Evolutionary conservation across 352 stramenopile genomes (phyloP).

Genomic region (Pythium pyrilobum): DNA sequence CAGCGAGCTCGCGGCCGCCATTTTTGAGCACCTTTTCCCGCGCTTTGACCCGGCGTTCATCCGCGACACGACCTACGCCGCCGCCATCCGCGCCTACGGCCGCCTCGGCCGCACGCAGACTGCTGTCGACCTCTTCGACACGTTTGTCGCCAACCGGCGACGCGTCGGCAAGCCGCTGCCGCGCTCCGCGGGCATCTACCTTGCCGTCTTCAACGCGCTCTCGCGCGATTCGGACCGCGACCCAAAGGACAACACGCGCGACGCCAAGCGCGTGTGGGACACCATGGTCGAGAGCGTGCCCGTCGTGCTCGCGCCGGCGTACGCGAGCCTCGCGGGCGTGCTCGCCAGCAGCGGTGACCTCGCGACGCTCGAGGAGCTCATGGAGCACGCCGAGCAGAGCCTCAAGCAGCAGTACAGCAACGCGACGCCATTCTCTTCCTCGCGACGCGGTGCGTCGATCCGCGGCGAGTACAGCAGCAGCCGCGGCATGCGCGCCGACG

Average conservation of each 20-base stretch:
- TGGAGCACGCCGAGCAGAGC: constrained; percentile 42
- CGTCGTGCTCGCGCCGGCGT: constrained; percentile 61
- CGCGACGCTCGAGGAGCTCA: constrained; percentile 53
- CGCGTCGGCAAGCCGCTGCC: constrained; percentile 22
- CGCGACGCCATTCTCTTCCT: too few relatives aligned
- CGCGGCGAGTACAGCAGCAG: not conserved
- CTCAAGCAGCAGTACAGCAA: constrained; percentile 3
- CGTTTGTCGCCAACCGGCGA: constrained; percentile 45
- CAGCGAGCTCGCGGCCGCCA: constrained; percentile 46
- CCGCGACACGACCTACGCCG: constrained; percentile 48
- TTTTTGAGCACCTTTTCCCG: constrained; percentile 59
- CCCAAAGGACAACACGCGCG: constrained; percentile 55
- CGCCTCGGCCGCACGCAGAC: constrained; percentile 58
- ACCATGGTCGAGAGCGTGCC: constrained; percentile 67
- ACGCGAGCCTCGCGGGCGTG: constrained; percentile 75
- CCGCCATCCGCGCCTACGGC: constrained; percentile 65
- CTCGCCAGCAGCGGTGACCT: constrained; percentile 75
- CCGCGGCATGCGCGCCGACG: not conserved
- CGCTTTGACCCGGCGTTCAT: constrained; percentile 41
- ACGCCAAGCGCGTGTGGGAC: constrained; percentile 70
- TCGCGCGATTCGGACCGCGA: constrained; percentile 59
- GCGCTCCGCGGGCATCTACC: constrained; percentile 51
- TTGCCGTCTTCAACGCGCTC: constrained; percentile 80
- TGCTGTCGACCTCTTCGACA: constrained; percentile 67
- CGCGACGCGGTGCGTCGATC: too few relatives aligned